phyloP scores from a whole-genome alignment of 371 early-diverging fungal genomes.

The Mortierella sp. region DNA sequence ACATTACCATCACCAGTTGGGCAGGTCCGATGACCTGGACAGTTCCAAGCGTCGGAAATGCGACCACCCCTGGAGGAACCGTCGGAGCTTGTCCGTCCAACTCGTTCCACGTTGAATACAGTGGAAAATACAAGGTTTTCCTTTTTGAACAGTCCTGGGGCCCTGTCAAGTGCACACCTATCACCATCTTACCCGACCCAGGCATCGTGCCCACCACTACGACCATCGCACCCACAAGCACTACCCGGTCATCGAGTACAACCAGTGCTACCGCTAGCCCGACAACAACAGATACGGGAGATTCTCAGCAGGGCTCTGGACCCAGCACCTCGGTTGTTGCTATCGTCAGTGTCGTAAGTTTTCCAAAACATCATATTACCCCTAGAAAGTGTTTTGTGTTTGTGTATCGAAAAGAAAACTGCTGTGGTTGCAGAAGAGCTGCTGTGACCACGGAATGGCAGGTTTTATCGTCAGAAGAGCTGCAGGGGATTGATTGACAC shows the following conservation, averaged over 20 bases:
- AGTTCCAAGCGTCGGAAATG: conserved; percentile 33
- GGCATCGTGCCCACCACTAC: conserved; percentile 16
- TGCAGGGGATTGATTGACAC: background rate
- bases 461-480: too few relatives aligned
- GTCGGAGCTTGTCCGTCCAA: conserved; percentile 20
- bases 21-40: conserved; percentile 4
- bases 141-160: too few relatives aligned
- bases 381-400: too few relatives aligned
- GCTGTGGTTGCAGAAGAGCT: too few relatives aligned
- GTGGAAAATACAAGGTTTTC: background rate
- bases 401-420: too few relatives aligned
- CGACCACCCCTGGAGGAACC: conserved; percentile 29
- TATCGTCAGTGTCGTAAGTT: conserved; percentile 31
- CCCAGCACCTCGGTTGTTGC: conserved; percentile 16
- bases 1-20: conserved; percentile 4
- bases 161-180: conserved; percentile 4
- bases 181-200: conserved; percentile 26
- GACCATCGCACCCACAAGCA: conserved; percentile 3
- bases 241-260: background rate
- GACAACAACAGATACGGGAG: background rate
- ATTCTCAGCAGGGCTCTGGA: background rate
- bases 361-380: too few relatives aligned
- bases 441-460: too few relatives aligned
- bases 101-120: conserved; percentile 24
- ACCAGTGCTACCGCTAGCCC: background rate